These are phyloP conservation scores for Neurospora africana DNA, from an alignment of 495 filamentous ascomycete genomes.

Conservation along the genomic window DNA sequence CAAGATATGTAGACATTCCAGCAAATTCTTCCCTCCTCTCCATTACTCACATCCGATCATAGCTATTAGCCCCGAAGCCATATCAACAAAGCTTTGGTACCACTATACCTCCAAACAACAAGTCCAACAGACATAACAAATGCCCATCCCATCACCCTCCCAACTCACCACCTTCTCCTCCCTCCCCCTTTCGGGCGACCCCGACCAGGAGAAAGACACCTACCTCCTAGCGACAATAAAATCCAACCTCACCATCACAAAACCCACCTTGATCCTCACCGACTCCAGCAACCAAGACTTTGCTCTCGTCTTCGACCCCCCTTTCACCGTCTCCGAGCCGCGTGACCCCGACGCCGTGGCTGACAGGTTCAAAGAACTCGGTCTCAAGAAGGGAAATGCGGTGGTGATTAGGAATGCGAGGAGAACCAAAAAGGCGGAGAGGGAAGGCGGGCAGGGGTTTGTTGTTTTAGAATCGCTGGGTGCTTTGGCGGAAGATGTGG, in stretches of 20 bases:
- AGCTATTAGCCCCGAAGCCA: too few relatives aligned
- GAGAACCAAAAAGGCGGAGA: slow-evolving; percentile 16
- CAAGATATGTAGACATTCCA: neutral
- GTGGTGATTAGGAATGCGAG: slow-evolving; percentile 22
- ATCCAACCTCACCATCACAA: slow-evolving; percentile 39
- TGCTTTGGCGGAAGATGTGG: slow-evolving; percentile 7
- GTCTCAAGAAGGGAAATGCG: slow-evolving; percentile 24
- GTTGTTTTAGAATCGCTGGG: slow-evolving; percentile 21
- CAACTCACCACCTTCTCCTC: slow-evolving; percentile 10
- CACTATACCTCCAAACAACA: neutral
- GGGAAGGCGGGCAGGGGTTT: slow-evolving; percentile 24
- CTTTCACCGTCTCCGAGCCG: slow-evolving; percentile 17
- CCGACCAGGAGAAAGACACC: slow-evolving; percentile 5
- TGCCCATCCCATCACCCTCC: slow-evolving; percentile 1
- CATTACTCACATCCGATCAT: too few relatives aligned
- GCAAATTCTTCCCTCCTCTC: neutral
- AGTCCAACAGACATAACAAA: neutral
- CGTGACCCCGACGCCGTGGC: neutral
- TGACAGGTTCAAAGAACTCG: slow-evolving; percentile 12
- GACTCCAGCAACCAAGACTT: slow-evolving; percentile 23
- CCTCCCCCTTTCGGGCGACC: neutral
- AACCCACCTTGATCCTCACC: slow-evolving; percentile 31
- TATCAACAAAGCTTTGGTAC: too few relatives aligned
- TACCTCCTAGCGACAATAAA: slow-evolving; percentile 34
- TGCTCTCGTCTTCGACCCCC: slow-evolving; percentile 29